Percentiles rank a stretch among this genome's conserved stretches.
Evolutionary conservation across 164 flowering plant genomes (phyloP).

Genomic region (Stephania cephalantha): DNA sequence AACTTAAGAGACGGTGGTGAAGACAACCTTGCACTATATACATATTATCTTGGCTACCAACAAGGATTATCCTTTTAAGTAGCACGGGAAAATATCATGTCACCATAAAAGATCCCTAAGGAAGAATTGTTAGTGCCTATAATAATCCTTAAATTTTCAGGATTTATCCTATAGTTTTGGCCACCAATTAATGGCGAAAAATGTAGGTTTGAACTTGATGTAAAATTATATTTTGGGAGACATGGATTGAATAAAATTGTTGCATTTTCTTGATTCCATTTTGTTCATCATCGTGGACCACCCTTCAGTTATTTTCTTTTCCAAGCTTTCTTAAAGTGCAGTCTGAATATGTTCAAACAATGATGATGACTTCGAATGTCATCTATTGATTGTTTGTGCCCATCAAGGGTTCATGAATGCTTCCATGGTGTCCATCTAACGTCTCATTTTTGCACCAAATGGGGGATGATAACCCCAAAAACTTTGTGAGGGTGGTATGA

Average conservation of each 20-base stretch:
- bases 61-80: too few relatives aligned
- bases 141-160: not conserved
- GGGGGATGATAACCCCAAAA: not conserved
- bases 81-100: not conserved
- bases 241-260: not conserved
- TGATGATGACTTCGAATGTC: too few relatives aligned
- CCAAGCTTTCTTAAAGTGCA: not conserved
- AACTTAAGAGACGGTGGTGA: not conserved
- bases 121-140: not conserved
- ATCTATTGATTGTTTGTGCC: too few relatives aligned
- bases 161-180: not conserved
- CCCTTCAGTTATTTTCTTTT: not conserved
- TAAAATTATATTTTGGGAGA: not conserved
- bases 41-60: not conserved
- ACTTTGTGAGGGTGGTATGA: too few relatives aligned
- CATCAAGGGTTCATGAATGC: not conserved
- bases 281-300: not conserved
- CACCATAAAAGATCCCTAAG: not conserved
- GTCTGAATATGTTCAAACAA: too few relatives aligned
- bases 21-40: not conserved
- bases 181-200: not conserved
- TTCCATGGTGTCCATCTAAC: not conserved
- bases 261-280: not conserved
- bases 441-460: not conserved
- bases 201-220: not conserved